Conservation (phyloP, 2,329 filamentous ascomycete species). For the Aspergillus hortae region DNA sequence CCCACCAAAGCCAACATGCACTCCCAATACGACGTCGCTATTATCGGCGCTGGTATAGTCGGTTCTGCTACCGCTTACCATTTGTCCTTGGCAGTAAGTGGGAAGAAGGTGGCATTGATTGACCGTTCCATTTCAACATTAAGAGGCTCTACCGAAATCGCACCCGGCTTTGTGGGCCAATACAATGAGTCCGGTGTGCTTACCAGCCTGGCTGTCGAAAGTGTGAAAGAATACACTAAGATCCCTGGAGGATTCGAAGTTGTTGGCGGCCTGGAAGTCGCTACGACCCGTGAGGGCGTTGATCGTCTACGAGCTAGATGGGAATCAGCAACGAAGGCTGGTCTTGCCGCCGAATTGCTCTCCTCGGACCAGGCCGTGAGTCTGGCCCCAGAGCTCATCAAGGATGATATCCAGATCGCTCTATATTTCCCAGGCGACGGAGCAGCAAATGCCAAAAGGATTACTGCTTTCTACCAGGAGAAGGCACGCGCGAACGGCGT, state of each 20-base stretch:
- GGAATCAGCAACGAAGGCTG: constrained; percentile 16
- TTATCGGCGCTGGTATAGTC: constrained; percentile 33
- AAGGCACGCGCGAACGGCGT: constrained; percentile 19
- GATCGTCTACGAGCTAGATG: constrained; percentile 16
- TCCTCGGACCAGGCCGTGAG: constrained; percentile 17
- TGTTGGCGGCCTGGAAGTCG: constrained; percentile 25
- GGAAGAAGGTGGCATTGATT: constrained; percentile 20
- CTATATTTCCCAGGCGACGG: constrained; percentile 27
- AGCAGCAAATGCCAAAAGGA: constrained; percentile 21
- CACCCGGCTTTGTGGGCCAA: constrained; percentile 35
- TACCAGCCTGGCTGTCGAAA: constrained; percentile 30
- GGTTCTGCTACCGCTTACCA: constrained; percentile 32
- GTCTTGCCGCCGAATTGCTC: constrained; percentile 24
- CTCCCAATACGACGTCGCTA: constrained; percentile 14
- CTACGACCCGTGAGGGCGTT: constrained; percentile 18
- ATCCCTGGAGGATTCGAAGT: constrained; percentile 25
- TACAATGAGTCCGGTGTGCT: constrained; percentile 30
- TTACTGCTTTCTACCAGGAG: constrained; percentile 23
- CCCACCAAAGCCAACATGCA: background rate
- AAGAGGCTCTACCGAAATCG: constrained; percentile 31
- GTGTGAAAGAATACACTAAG: constrained; percentile 25
- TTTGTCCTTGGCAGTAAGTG: constrained; percentile 18
- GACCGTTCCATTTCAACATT: constrained; percentile 24
- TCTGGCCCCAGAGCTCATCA: constrained; percentile 27
- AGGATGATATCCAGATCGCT: constrained; percentile 15